A percentile compares a stretch with the other conserved stretches of the same genome.
These are phyloP conservation scores for Proliferodiscus dingleyae DNA, from an alignment of 2,329 filamentous ascomycete species.

Conservation along the genomic window DNA sequence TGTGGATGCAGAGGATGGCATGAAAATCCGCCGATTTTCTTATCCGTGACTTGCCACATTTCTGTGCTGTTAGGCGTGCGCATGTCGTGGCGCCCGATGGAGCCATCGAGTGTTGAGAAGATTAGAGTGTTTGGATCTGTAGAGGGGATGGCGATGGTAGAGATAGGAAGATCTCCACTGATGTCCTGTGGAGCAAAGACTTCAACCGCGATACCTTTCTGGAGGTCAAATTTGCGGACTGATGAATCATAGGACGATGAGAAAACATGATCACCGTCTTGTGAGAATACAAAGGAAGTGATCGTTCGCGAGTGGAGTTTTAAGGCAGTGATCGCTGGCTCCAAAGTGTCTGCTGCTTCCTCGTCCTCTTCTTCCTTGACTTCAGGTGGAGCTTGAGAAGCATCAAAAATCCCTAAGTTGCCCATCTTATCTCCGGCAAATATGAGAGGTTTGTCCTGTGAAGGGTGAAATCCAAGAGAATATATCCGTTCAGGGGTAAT, in stretches of 20 bases:
- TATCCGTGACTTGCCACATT: slow-evolving; percentile 73
- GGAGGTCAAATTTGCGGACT: slow-evolving; percentile 79
- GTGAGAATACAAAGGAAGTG: slow-evolving; percentile 72
- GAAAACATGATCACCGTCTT: slow-evolving; percentile 70
- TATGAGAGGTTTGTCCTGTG: slow-evolving; percentile 75
- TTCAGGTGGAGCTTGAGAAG: slow-evolving; percentile 59
- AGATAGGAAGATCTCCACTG: slow-evolving; percentile 71
- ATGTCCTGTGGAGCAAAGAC: slow-evolving; percentile 70
- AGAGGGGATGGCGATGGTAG: slow-evolving; percentile 73
- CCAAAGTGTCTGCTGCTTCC: slow-evolving; percentile 57
- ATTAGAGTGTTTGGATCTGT: slow-evolving; percentile 69
- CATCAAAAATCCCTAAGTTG: slow-evolving; percentile 85
- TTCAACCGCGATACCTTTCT: slow-evolving; percentile 73
- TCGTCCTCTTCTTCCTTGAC: slow-evolving; percentile 56
- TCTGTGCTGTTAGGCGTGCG: slow-evolving; percentile 57
- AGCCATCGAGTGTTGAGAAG: slow-evolving; percentile 82
- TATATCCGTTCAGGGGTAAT: slow-evolving; percentile 86
- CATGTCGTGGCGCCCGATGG: slow-evolving; percentile 75
- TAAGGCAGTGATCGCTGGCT: slow-evolving; percentile 81
- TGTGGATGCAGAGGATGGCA: slow-evolving; percentile 76
- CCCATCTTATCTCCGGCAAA: slow-evolving; percentile 95
- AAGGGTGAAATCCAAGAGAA: slow-evolving; percentile 82
- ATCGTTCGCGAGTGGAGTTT: slow-evolving; percentile 90
- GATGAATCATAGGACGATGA: slow-evolving; percentile 91
- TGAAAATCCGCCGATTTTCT: slow-evolving; percentile 94